Percentiles rank a stretch among this genome's conserved stretches.
These are phyloP conservation scores for Neospora caninum DNA, from an alignment of 169 alveolate genomes.

Conservation along the genomic window DNA sequence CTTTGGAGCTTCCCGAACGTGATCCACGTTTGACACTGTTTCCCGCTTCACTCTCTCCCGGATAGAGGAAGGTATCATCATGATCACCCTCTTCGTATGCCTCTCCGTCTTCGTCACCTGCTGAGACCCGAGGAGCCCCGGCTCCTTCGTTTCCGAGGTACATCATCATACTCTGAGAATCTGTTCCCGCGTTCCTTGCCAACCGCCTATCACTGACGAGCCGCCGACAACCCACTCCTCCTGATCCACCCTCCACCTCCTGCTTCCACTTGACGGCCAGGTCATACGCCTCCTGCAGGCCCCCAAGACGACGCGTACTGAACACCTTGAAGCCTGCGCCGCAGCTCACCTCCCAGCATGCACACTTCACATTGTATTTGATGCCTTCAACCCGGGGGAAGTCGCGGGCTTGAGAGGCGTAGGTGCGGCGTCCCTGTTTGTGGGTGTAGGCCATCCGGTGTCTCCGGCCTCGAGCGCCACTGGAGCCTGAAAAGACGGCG, in stretches of 20 bases:
- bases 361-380: slow-evolving; percentile 62
- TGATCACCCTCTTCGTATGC: not conserved
- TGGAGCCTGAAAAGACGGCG: not conserved
- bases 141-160: not conserved
- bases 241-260: slow-evolving; percentile 3
- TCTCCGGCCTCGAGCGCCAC: not conserved
- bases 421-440: slow-evolving; percentile 59
- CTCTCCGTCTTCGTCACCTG: not conserved
- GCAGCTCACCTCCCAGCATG: slow-evolving; percentile 62
- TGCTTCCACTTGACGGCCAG: slow-evolving; percentile 64
- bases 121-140: not conserved
- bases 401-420: slow-evolving; percentile 60
- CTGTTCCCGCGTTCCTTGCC: not conserved
- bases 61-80: not conserved
- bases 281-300: slow-evolving; percentile 63
- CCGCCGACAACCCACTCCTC: not conserved
- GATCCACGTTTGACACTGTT: not conserved
- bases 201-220: not conserved
- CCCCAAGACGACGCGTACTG: slow-evolving; percentile 63
- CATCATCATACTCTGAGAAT: not conserved
- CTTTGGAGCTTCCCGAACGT: slow-evolving; percentile 12
- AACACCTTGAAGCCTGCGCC: slow-evolving; percentile 31
- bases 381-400: slow-evolving; percentile 60
- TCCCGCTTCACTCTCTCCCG: not conserved
- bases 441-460: slow-evolving; percentile 38